Conservation (phyloP, 176 grass and related monocot species). For the Musa schizocarpa region DNA sequence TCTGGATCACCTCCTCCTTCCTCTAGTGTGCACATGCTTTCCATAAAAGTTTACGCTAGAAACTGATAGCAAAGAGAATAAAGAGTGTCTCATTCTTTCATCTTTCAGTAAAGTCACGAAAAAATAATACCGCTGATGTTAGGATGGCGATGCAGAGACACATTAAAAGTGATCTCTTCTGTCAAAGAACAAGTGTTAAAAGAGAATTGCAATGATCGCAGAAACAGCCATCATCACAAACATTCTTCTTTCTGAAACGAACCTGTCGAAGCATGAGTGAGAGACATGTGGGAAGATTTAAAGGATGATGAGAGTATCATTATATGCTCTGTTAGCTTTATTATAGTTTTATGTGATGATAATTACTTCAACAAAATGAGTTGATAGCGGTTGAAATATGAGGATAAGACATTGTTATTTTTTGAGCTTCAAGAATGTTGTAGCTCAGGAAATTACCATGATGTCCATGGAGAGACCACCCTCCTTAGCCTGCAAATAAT, state of each 20-base stretch:
- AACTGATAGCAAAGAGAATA: not conserved
- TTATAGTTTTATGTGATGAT: too few species aligned
- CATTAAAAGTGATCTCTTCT: not conserved
- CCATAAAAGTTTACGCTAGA: not conserved
- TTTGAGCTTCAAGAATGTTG: not conserved
- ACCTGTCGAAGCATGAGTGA: too few species aligned
- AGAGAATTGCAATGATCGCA: not conserved
- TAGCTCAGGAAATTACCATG: not conserved
- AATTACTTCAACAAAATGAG: too few species aligned
- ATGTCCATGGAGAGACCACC: not conserved
- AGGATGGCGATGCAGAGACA: not conserved
- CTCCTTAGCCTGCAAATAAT: not conserved
- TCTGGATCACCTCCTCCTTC: not conserved
- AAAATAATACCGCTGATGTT: not conserved
- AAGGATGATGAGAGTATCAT: too few species aligned
- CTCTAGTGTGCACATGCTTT: not conserved
- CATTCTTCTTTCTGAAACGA: not conserved
- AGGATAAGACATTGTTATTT: too few species aligned
- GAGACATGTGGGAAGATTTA: too few species aligned
- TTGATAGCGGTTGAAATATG: too few species aligned
- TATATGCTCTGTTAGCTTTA: too few species aligned
- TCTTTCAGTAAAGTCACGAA: slow-evolving; percentile 1
- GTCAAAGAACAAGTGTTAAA: not conserved
- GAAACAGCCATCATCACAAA: not conserved
- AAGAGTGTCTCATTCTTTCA: not conserved